phyloP scores from a whole-genome alignment of 768 basidiomycete genomes.

The Suillus brevipes region DNA sequence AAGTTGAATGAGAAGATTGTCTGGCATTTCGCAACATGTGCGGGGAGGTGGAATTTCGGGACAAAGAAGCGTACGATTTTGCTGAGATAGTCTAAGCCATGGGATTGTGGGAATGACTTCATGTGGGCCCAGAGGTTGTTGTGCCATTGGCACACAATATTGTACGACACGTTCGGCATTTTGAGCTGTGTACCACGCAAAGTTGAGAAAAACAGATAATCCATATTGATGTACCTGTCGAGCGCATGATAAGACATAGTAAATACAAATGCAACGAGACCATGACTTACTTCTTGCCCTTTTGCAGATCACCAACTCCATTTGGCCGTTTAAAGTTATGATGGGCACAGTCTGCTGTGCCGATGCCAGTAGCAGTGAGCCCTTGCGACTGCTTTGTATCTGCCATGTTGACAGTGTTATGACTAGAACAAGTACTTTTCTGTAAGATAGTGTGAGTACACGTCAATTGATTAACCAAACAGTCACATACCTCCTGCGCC shows the following conservation, averaged over 20 bases:
- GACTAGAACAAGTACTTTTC: neutral
- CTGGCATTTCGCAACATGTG: neutral
- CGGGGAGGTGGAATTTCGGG: constrained; percentile 38
- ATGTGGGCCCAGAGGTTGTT: constrained; percentile 15
- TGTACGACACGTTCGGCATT: constrained; percentile 13
- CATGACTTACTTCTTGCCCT: no score
- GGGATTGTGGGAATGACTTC: constrained; percentile 2
- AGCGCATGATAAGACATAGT: neutral
- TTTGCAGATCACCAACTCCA: no score
- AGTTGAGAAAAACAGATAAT: constrained; percentile 12
- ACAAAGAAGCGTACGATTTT: constrained; percentile 19
- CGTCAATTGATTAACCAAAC: neutral
- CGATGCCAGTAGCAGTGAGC: no score
- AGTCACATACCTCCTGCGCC: neutral
- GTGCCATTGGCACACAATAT: constrained; percentile 28
- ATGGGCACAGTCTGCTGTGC: no score
- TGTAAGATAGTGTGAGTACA: neutral
- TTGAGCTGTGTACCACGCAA: neutral
- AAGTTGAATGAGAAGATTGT: constrained; percentile 25
- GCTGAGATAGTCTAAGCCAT: neutral
- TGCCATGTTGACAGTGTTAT: neutral
- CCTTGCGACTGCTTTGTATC: no score
- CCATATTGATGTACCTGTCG: constrained; percentile 8
- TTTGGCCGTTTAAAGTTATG: no score
- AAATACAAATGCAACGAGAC: no score